These are phyloP conservation scores for Knoxdaviesia proteae DNA, from an alignment of 2,329 filamentous ascomycete species.

Conservation along the genomic window DNA sequence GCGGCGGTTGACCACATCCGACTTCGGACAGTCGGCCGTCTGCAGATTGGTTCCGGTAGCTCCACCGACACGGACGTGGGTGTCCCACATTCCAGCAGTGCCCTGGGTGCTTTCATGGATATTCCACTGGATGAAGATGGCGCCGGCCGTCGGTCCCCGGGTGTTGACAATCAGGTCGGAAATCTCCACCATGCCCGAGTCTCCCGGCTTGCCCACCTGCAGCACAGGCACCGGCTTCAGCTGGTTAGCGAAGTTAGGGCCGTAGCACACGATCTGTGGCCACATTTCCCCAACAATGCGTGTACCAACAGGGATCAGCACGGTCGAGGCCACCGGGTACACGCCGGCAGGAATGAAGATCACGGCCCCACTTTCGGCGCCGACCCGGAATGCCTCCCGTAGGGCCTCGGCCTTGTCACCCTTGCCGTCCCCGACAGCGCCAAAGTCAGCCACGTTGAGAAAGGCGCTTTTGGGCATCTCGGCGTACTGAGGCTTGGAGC, in stretches of 20 bases:
- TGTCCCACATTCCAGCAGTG: constrained; percentile 64
- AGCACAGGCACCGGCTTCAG: constrained; percentile 52
- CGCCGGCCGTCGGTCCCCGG: constrained; percentile 61
- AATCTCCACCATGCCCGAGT: constrained; percentile 66
- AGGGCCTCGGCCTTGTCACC: background rate
- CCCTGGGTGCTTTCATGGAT: constrained; percentile 46
- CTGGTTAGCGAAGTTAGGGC: constrained; percentile 24
- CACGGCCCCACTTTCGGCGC: constrained; percentile 11
- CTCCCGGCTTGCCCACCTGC: constrained; percentile 58
- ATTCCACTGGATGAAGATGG: constrained; percentile 85
- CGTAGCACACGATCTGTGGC: constrained; percentile 26
- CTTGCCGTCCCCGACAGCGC: background rate
- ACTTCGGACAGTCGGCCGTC: constrained; percentile 7
- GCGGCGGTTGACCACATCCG: constrained; percentile 15
- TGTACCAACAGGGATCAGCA: constrained; percentile 21
- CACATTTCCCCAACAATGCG: constrained; percentile 26
- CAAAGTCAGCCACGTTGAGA: background rate
- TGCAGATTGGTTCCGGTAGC: constrained; percentile 33
- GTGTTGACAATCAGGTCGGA: constrained; percentile 74
- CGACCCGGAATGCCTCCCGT: constrained; percentile 9
- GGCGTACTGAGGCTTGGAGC: constrained; percentile 77
- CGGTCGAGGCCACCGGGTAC: constrained; percentile 23
- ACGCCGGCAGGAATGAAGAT: constrained; percentile 24
- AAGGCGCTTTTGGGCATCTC: constrained; percentile 19
- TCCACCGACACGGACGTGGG: constrained; percentile 81